Conservation (phyloP, 2,329 filamentous ascomycete genomes). For the Ophiobolus disseminans region DNA sequence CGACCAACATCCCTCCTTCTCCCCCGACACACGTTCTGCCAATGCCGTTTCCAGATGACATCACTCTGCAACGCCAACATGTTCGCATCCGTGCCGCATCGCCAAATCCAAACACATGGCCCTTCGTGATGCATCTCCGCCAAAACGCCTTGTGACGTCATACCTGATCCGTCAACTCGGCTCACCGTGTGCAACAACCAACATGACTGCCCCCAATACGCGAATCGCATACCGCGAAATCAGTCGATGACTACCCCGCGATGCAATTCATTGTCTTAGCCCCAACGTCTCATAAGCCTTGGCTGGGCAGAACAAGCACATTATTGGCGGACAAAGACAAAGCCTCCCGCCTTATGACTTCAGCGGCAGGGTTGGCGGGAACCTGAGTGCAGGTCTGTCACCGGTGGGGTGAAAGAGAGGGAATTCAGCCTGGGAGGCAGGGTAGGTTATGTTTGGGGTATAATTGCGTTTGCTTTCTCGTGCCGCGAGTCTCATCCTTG, state of each 20-base stretch:
- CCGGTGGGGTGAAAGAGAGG: no score
- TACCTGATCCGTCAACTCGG: slow-evolving; percentile 26
- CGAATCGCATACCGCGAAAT: slow-evolving; percentile 9
- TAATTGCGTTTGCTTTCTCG: neutral
- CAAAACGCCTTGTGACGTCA: slow-evolving; percentile 30
- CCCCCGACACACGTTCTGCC: no score
- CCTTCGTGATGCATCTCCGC: neutral
- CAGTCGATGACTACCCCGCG: slow-evolving; percentile 20
- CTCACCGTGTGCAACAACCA: slow-evolving; percentile 9
- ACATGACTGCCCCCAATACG: slow-evolving; percentile 12
- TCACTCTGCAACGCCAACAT: no score
- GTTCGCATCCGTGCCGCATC: neutral
- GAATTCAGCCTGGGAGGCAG: neutral
- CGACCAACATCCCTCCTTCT: no score
- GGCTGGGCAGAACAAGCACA: slow-evolving; percentile 17
- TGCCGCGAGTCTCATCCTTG: neutral
- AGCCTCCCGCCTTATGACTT: slow-evolving; percentile 23
- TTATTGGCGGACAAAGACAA: slow-evolving; percentile 25
- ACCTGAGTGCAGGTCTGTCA: slow-evolving; percentile 1
- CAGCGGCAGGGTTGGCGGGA: slow-evolving; percentile 12
- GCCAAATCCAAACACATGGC: neutral
- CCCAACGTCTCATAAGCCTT: slow-evolving; percentile 16
- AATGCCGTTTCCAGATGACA: no score
- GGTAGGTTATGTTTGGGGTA: neutral
- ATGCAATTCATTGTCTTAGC: slow-evolving; percentile 15